Evolutionary conservation across 768 basidiomycete species (phyloP).

Genomic region (Harrya chromipes): DNA sequence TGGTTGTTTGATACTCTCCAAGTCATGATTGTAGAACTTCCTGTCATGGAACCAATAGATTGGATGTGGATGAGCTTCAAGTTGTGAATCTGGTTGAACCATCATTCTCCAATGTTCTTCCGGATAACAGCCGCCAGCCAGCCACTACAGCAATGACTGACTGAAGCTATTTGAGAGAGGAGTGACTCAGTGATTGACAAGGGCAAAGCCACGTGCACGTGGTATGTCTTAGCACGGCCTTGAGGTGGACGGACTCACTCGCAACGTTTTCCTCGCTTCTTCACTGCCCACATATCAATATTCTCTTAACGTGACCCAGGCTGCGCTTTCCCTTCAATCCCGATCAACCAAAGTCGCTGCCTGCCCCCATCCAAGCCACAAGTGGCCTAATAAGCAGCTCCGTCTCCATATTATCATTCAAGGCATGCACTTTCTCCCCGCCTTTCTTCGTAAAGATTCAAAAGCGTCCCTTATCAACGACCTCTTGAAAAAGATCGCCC

Average conservation of each 20-base stretch:
- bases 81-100: background rate
- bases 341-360: conserved; percentile 3
- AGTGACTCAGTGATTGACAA: too few species aligned
- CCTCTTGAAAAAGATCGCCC: conserved; percentile 22
- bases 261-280: conserved; percentile 13
- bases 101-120: background rate
- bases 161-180: too few species aligned
- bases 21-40: conserved; percentile 59
- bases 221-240: too few species aligned
- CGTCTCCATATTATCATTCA: too few species aligned
- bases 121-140: conserved; percentile 5
- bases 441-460: conserved; percentile 27
- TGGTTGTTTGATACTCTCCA: conserved; percentile 34
- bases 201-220: too few species aligned
- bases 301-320: background rate
- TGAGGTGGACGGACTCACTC: background rate
- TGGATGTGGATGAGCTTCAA: conserved; percentile 35
- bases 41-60: conserved; percentile 67
- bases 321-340: conserved; percentile 10
- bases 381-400: too few species aligned
- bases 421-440: conserved; percentile 26
- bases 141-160: conserved; percentile 6
- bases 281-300: conserved; percentile 5
- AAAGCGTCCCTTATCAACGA: conserved; percentile 21
- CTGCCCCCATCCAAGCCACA: too few species aligned